Evolutionary conservation across 1,284 basidiomycete species (phyloP).

Genomic region (Kwoniella shivajii): DNA sequence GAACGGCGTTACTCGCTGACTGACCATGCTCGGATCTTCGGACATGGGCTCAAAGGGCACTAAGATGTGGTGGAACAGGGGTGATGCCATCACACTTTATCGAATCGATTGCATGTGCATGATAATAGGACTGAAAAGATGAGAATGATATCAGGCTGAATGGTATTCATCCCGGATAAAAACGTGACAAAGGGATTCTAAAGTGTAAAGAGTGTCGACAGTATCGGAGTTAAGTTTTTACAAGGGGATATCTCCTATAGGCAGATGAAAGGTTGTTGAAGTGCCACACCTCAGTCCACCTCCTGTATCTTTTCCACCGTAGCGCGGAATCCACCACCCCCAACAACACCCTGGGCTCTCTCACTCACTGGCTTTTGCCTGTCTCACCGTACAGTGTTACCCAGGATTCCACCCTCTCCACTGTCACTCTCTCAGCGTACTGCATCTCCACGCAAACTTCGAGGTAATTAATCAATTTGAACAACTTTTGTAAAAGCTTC

Average conservation of each 20-base stretch:
- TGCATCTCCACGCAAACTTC: too few relatives aligned
- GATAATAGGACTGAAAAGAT: not conserved
- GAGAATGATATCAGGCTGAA: conserved; percentile 9
- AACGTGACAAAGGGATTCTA: not conserved
- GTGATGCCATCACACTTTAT: not conserved
- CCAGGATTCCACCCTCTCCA: too few relatives aligned
- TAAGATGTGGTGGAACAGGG: too few relatives aligned
- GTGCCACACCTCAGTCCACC: conserved; percentile 16
- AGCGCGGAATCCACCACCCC: too few relatives aligned
- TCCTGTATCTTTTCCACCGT: too few relatives aligned
- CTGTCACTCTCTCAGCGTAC: too few relatives aligned
- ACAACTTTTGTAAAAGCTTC: not conserved
- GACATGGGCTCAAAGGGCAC: too few relatives aligned
- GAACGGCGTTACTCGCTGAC: too few relatives aligned
- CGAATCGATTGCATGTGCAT: not conserved
- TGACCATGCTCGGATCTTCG: too few relatives aligned
- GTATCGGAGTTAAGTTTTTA: conserved; percentile 17
- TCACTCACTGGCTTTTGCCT: too few relatives aligned
- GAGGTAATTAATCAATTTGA: not conserved
- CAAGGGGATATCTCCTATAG: conserved; percentile 1
- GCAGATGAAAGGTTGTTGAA: not conserved
- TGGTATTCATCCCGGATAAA: not conserved
- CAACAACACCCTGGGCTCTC: too few relatives aligned
- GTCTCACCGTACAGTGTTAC: too few relatives aligned
- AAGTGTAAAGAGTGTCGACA: not conserved